Evolutionary conservation across 768 basidiomycete species (phyloP).

Genomic region (Collybiopsis luxurians): DNA sequence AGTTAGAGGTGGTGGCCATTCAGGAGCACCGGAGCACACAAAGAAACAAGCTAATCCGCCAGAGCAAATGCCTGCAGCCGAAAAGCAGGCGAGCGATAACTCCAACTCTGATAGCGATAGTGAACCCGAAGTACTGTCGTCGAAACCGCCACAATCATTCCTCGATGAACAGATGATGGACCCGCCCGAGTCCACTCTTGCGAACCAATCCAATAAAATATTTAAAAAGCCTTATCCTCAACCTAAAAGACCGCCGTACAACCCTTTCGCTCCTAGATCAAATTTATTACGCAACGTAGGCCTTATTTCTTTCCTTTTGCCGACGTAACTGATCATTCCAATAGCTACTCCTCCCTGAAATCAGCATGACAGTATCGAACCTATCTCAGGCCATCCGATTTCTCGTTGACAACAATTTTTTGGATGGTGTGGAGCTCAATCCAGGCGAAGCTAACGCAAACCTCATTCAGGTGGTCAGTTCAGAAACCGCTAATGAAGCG

Average conservation of each 20-base stretch:
- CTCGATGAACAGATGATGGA: neutral
- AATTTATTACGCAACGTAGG: constrained; percentile 79
- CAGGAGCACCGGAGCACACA: neutral
- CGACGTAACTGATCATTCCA: constrained; percentile 5
- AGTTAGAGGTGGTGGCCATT: constrained; percentile 1
- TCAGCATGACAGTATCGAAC: constrained; percentile 85
- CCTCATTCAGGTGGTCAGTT: constrained; percentile 57
- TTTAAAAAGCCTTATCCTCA: constrained; percentile 25
- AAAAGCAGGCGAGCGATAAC: neutral
- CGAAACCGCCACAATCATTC: neutral
- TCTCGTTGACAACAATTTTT: constrained; percentile 85
- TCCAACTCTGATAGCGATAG: constrained; percentile 31
- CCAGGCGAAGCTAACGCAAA: constrained; percentile 72
- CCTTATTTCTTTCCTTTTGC: constrained; percentile 7
- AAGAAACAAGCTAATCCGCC: neutral
- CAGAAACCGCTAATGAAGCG: constrained; percentile 11
- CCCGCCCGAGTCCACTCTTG: neutral
- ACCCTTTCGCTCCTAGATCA: constrained; percentile 66
- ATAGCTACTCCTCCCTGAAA: constrained; percentile 81
- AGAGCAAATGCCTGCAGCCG: neutral
- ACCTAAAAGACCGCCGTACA: constrained; percentile 51
- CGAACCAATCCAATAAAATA: constrained; percentile 9
- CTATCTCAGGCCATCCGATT: constrained; percentile 91
- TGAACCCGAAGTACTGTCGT: constrained; percentile 48
- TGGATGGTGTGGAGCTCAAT: constrained; percentile 73